phyloP scores from a whole-genome alignment of 192 early-diverging fungal species.

The Chytriomyces sp. region DNA sequence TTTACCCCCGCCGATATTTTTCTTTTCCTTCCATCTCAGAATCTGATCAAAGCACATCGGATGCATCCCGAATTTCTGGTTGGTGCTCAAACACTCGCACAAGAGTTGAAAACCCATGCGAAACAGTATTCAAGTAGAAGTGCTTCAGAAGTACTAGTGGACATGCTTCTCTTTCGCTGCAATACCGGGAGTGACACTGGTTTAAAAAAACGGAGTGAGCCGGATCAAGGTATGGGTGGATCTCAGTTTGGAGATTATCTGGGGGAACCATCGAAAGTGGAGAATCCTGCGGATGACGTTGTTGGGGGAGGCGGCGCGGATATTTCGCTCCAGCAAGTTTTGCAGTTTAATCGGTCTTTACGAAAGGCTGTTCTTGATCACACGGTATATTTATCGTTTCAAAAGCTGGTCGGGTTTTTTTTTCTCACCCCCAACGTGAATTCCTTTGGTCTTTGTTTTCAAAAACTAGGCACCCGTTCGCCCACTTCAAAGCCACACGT shows the following conservation, averaged over 20 bases:
- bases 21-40: no score
- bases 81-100: not conserved
- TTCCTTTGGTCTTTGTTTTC: no score
- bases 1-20: no score
- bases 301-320: not conserved
- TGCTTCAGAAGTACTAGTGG: conserved; percentile 14
- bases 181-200: not conserved
- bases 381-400: not conserved
- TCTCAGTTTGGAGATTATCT: not conserved
- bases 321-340: not conserved
- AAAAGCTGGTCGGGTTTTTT: no score
- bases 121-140: not conserved
- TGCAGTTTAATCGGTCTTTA: not conserved
- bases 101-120: not conserved
- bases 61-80: conserved; percentile 23
- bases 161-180: conserved; percentile 13
- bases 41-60: conserved; percentile 28
- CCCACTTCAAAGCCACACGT: not conserved
- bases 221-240: no score
- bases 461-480: no score
- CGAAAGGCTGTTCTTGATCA: conserved; percentile 25
- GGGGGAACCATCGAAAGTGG: not conserved
- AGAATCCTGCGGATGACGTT: not conserved
- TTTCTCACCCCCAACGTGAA: no score
- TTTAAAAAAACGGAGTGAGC: no score